Evolutionary conservation across 441 rosid genomes (phyloP).

Genomic region (Euphorbia neoarborescens): DNA sequence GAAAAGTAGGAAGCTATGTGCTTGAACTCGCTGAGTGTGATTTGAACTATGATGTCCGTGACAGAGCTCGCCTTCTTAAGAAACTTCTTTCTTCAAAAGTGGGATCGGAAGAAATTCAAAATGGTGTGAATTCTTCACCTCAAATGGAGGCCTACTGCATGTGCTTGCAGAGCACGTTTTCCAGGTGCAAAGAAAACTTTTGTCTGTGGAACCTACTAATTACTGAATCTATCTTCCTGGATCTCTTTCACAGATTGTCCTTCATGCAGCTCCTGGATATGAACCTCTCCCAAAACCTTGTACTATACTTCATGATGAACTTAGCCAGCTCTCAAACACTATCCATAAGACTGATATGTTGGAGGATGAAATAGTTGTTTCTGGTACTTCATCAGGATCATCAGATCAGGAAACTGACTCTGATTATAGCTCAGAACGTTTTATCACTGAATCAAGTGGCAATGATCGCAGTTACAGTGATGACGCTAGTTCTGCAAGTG

Average conservation of each 20-base stretch:
- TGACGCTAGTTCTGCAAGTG: conserved; percentile 44
- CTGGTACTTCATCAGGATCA: conserved; percentile 47
- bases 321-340: conserved; percentile 26
- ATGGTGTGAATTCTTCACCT: conserved; percentile 28
- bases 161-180: conserved; percentile 50
- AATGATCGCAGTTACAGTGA: conserved; percentile 25
- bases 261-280: conserved; percentile 98
- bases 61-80: conserved; percentile 73
- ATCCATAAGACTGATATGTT: conserved; percentile 24
- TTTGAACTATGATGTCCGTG: conserved; percentile 79
- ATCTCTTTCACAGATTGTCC: conserved; percentile 90
- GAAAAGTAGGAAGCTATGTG: conserved; percentile 52
- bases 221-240: conserved; percentile 89
- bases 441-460: conserved; percentile 35
- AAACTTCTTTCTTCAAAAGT: conserved; percentile 43
- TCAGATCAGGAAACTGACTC: conserved; percentile 60
- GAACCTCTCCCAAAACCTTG: conserved; percentile 97
- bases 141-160: conserved; percentile 30
- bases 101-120: conserved; percentile 33
- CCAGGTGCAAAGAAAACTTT: conserved; percentile 39
- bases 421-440: conserved; percentile 57
- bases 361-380: conserved; percentile 38
- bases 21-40: conserved; percentile 86
- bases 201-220: conserved; percentile 35
- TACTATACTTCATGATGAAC: conserved; percentile 42